A percentile compares a stretch with the other conserved stretches of the same genome.
Conservation (phyloP, 1,284 basidiomycete genomes). For the Moesziomyces sp. region DNA sequence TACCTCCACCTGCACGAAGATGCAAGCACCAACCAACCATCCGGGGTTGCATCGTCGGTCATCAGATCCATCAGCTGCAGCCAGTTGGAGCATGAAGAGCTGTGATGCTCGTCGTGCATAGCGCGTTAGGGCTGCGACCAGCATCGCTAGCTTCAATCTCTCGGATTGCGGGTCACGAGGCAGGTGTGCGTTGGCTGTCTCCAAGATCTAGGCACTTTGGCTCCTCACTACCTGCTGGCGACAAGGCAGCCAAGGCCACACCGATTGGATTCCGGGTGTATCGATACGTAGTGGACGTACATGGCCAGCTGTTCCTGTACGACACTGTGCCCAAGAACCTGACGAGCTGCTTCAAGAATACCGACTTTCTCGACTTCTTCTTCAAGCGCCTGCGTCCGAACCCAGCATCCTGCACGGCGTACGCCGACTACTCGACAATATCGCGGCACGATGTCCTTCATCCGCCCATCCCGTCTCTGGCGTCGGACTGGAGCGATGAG, state of each 20-base stretch:
- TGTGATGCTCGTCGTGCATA: too few relatives aligned
- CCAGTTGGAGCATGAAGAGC: too few relatives aligned
- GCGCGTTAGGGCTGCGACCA: too few relatives aligned
- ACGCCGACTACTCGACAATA: conserved; percentile 4
- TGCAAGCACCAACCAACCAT: too few relatives aligned
- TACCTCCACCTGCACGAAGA: conserved; percentile 4
- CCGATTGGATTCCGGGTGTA: conserved; percentile 49
- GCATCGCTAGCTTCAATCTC: too few relatives aligned
- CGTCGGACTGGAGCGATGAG: conserved; percentile 18
- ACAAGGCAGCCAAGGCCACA: not conserved
- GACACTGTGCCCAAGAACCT: conserved; percentile 65
- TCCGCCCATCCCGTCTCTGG: conserved; percentile 3
- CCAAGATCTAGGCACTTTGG: not conserved
- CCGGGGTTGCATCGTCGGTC: too few relatives aligned
- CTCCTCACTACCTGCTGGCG: not conserved
- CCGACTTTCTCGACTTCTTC: conserved; percentile 57
- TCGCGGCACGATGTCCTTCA: conserved; percentile 31
- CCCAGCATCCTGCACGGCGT: conserved; percentile 11
- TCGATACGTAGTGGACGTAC: conserved; percentile 64
- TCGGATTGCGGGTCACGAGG: not conserved
- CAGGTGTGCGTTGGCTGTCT: not conserved
- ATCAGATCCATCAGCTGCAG: too few relatives aligned
- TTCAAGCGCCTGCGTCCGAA: conserved; percentile 45
- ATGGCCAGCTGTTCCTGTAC: conserved; percentile 67
- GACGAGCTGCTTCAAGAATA: conserved; percentile 58